Percentiles rank a stretch among this genome's conserved stretches.
Conservation (phyloP, 2,329 filamentous ascomycete genomes). For the Diaporthe citriasiana region DNA sequence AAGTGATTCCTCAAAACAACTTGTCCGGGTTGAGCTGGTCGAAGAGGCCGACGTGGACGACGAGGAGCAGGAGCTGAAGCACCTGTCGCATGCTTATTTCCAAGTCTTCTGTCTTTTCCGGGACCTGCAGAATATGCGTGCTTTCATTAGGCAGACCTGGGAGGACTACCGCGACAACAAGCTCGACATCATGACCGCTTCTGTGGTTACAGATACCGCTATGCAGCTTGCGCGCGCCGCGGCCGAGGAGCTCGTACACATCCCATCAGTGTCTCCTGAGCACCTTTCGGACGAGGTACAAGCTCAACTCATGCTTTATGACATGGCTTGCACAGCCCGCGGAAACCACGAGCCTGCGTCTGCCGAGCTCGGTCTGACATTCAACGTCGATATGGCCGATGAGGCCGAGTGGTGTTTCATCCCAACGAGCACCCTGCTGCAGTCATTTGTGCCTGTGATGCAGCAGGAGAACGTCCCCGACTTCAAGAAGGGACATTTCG, state of each 20-base stretch:
- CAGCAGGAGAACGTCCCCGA: not conserved
- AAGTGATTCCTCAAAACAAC: not conserved
- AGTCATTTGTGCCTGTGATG: not conserved
- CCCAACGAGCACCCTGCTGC: not conserved
- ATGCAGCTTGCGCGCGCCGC: not conserved
- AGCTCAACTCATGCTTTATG: not conserved
- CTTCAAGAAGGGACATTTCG: not conserved
- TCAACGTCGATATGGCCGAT: not conserved
- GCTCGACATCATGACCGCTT: constrained; percentile 4
- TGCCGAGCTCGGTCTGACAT: not conserved
- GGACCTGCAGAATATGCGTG: constrained; percentile 5
- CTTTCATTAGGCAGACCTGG: constrained; percentile 2
- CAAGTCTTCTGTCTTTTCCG: constrained; percentile 2
- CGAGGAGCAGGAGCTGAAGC: not conserved
- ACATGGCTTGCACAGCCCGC: not conserved
- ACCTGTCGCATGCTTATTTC: constrained; percentile 7
- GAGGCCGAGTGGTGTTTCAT: not conserved
- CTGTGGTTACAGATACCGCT: constrained; percentile 4
- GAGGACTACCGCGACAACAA: constrained; percentile 17
- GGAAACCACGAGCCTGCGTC: not conserved
- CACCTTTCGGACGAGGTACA: not conserved
- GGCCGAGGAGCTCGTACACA: not conserved
- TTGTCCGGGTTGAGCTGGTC: not conserved
- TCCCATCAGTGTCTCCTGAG: not conserved
- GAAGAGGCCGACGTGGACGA: not conserved